Conservation (phyloP, 202 grass and related monocot species). For the Sporobolus alterniflorus region DNA sequence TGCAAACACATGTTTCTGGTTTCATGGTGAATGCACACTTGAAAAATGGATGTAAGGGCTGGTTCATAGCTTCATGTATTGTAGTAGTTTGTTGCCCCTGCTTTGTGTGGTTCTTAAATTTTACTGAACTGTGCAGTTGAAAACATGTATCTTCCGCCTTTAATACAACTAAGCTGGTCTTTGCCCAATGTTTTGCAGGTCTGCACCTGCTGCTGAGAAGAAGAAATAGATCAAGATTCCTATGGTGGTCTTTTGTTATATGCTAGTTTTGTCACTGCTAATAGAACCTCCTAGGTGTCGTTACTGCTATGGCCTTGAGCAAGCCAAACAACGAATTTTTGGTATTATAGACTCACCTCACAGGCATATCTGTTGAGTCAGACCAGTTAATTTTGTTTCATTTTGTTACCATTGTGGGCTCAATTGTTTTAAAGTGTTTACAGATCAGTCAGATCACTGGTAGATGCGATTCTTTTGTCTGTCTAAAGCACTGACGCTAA, state of each 20-base stretch:
- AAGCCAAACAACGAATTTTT: background rate
- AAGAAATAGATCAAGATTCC: slow-evolving; percentile 48
- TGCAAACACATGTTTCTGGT: background rate
- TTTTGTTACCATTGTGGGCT: too few relatives aligned
- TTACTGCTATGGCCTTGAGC: background rate
- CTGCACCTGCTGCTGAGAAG: slow-evolving; percentile 41
- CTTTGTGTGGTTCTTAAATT: background rate
- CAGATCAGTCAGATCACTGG: background rate
- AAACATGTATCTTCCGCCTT: background rate
- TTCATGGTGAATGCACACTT: background rate
- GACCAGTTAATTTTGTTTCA: background rate
- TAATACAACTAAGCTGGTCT: background rate
- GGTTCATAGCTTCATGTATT: background rate
- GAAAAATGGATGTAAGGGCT: background rate
- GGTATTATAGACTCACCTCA: background rate
- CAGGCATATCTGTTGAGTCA: background rate
- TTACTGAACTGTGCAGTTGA: background rate
- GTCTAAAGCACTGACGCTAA: too few relatives aligned
- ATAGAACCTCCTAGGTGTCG: background rate
- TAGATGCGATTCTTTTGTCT: background rate
- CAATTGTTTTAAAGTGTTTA: too few relatives aligned
- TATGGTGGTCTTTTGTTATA: background rate
- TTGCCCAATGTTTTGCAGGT: slow-evolving; percentile 30
- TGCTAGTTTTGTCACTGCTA: background rate
- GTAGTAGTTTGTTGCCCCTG: background rate